Percentiles rank a stretch among this genome's conserved stretches.
Conservation (phyloP, 2,329 filamentous ascomycete species). For the Decorospora gaudefroyi region DNA sequence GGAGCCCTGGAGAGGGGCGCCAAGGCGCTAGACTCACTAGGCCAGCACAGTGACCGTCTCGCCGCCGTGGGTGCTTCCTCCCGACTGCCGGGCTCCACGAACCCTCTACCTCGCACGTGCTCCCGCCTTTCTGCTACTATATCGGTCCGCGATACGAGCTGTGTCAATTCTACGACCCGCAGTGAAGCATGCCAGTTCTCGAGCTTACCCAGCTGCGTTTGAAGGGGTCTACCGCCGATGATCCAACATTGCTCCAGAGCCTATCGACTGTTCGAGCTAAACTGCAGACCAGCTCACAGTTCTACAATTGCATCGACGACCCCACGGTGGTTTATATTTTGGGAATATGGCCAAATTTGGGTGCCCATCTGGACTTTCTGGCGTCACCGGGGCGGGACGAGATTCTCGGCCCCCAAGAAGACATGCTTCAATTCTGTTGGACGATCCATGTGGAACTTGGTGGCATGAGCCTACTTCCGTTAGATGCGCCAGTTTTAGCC, state of each 20-base stretch:
- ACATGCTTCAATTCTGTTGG: conserved; percentile 39
- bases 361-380: conserved; percentile 36
- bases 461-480: conserved; percentile 24
- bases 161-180: conserved; percentile 15
- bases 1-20: neutral
- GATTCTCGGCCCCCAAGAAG: conserved; percentile 37
- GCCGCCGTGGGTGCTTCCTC: neutral
- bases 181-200: conserved; percentile 33
- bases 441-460: conserved; percentile 34
- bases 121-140: conserved; percentile 26
- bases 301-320: conserved; percentile 39
- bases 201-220: conserved; percentile 38
- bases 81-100: neutral
- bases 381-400: conserved; percentile 33
- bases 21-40: conserved; percentile 2
- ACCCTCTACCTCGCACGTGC: neutral
- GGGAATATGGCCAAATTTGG: conserved; percentile 38
- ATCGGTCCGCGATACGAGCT: conserved; percentile 32
- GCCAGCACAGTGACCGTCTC: no score
- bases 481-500: conserved; percentile 34
- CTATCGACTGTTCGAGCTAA: conserved; percentile 36
- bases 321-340: conserved; percentile 38
- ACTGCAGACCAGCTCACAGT: conserved; percentile 34
- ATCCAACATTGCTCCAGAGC: conserved; percentile 32
- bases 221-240: conserved; percentile 24